Base-by-base conservation (phyloP, 2,329 filamentous ascomycete genomes). In the Cryoendolithus antarcticus region DNA sequence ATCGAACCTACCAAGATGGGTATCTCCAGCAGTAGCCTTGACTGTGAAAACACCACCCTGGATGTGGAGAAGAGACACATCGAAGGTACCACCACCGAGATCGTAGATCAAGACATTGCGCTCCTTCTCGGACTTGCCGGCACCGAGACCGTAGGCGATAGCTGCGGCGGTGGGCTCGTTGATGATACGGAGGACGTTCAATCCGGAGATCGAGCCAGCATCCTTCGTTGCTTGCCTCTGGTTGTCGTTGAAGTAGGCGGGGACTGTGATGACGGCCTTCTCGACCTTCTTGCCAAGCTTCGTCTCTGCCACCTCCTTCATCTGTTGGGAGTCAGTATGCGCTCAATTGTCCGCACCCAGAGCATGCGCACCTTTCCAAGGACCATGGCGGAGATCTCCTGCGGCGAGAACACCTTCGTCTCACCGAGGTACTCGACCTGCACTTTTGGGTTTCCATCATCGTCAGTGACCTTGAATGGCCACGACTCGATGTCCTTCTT, bases 191-290 rank as follows among this genome's bases (percentile, higher is more conserved):
- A 98, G 88, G 55, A 98, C 86, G 71, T 96, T 95, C 48, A 98
- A 80, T 56, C 89, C 91, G 59, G 89, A 72, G 62, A 98, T 98
- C 65, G 89, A 83, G 80, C 91, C 91, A 52, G 91, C 91, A 62
- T 96, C 91, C 81, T 96, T 96, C 71, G 91, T 98, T 52, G 91
- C 85, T 72, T 96, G 91, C 71, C 91, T 83, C 75, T 98, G 91
- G 76, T 93, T 94, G 80, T 98, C 91, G 77, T 96, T 96, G 85
- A 98, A 98, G 78, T 98, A 98, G 63, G 91, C 91, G 43, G 91
- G 91, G 43, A 96, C 91, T 47, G 91, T 98, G 67, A 98, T 88
- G 65, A 98, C 91, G 50, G 91, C 91, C 80, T 96, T 96, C 71
- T 91, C 80, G 59, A 96, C 88, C 74, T 91, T 93, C 82, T 93